Evolutionary conservation across 2,329 filamentous ascomycete genomes (phyloP).

Genomic region (Diaporthe australafricana): DNA sequence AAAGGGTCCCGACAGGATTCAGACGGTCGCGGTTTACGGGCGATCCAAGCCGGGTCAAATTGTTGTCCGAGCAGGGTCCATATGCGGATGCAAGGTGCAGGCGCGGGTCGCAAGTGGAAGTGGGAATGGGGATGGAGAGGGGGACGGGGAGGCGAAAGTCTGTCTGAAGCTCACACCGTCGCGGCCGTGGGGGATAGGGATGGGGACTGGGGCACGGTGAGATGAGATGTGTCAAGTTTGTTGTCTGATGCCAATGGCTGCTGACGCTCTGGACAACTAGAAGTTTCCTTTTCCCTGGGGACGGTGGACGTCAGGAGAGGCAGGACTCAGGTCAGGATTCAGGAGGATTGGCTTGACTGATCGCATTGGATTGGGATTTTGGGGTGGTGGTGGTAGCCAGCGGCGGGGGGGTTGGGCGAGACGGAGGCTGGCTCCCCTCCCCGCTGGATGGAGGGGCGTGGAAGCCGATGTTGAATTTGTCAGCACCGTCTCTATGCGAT

Average conservation of each 20-base stretch:
- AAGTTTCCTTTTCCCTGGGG: conserved; percentile 21
- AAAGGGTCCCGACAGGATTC: background rate
- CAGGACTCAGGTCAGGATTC: conserved; percentile 29
- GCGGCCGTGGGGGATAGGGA: conserved; percentile 7
- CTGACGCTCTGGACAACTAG: conserved; percentile 6
- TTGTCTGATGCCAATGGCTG: conserved; percentile 11
- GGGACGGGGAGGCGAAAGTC: conserved; percentile 6
- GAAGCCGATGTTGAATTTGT: conserved; percentile 43
- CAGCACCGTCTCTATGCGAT: conserved; percentile 35
- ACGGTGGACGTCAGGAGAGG: conserved; percentile 34
- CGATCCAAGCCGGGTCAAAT: conserved; percentile 12
- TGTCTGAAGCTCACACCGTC: conserved; percentile 15
- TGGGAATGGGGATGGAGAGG: conserved; percentile 6
- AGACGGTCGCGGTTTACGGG: background rate
- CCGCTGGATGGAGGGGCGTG: conserved; percentile 39
- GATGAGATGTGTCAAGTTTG: conserved; percentile 11
- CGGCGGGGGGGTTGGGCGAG: conserved; percentile 15
- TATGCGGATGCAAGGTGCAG: conserved; percentile 2
- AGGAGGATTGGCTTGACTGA: conserved; percentile 26
- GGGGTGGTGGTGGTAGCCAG: background rate
- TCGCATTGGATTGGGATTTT: background rate
- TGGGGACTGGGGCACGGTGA: conserved; percentile 1
- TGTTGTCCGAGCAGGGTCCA: conserved; percentile 23
- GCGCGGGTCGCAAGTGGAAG: background rate
- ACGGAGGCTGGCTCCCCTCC: conserved; percentile 12